These are phyloP conservation scores for Marasmius fiardii DNA, from an alignment of 1,284 basidiomycete genomes.

Conservation along the genomic window DNA sequence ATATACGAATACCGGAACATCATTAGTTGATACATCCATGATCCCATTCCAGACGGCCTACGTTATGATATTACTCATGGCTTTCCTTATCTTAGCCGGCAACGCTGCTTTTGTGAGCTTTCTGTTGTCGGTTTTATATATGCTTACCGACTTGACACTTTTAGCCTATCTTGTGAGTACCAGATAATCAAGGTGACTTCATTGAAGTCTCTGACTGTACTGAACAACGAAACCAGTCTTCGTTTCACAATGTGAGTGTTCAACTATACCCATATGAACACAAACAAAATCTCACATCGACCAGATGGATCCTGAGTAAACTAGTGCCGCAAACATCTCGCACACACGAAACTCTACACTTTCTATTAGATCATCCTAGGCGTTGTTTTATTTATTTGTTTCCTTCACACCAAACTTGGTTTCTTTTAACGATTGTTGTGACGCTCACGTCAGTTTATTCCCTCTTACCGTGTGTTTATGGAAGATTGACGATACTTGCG, in stretches of 20 bases:
- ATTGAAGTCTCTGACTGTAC: neutral
- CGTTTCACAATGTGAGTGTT: slow-evolving; percentile 60
- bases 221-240: slow-evolving; percentile 35
- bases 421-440: slow-evolving; percentile 69
- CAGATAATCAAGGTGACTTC: neutral
- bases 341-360: slow-evolving; percentile 79
- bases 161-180: slow-evolving; percentile 71
- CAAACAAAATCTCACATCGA: slow-evolving; percentile 8
- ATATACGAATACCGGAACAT: slow-evolving; percentile 89
- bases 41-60: slow-evolving; percentile 86
- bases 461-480: too few species aligned
- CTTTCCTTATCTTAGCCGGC: slow-evolving; percentile 78
- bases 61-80: slow-evolving; percentile 68
- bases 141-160: slow-evolving; percentile 9
- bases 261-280: neutral
- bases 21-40: slow-evolving; percentile 89
- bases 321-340: slow-evolving; percentile 58
- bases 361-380: slow-evolving; percentile 95
- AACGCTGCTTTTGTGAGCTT: slow-evolving; percentile 87
- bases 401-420: slow-evolving; percentile 95
- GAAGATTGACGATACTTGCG: neutral
- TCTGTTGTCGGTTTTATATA: neutral
- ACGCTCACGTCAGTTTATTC: slow-evolving; percentile 61
- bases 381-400: slow-evolving; percentile 96
- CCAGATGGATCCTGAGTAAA: slow-evolving; percentile 74